Base-by-base conservation (phyloP, 2,329 filamentous ascomycete genomes). In the Fusarium clavum region DNA sequence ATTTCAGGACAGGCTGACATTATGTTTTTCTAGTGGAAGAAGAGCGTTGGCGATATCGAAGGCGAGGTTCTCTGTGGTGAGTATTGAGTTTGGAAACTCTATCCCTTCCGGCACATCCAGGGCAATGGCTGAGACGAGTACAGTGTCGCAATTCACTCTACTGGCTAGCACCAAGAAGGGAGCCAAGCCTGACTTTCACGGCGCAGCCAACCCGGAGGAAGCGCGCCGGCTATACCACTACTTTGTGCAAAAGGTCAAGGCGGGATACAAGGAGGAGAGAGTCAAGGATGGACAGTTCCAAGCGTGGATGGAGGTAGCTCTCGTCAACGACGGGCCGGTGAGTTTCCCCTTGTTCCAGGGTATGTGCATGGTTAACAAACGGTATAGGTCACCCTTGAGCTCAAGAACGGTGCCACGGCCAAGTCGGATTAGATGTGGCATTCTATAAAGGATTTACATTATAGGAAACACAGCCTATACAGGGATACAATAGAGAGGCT, bases 201-300 rank as follows among this genome's bases (percentile, higher is more conserved):
- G 92, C 14, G 94, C 96, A 8, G 91, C 95, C 66, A 88, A 88
- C 49, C 91, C 91, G 6, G 89, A 92, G 13, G 89, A 94, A 60
- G 96, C 95, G 25, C 92, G 90, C 74, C 87, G 87, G 66, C 85
- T 98, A 9, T 99, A 98, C 78, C 88, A 94, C 58, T 86, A 91
- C 77, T 98, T 99, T 82, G 89, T 94, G 73, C 83, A 87, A 53
- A 92, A 92, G 73, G 89, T 98, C 44, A 87, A 90, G 73, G 85
- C 90, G 57, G 85, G 89, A 5, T 97, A 98, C 79, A 80, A 83
- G 8, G 80, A 87, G 9, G 92, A 94, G 11, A 90, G 86, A 69
- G 94, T 99, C 62, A 94, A 97, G 78, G 91, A 99, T 78, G 96
- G 97, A n/a, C 90, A 95, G 30, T 99, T 99, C 79, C 95, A 97